A percentile compares a stretch with the other conserved stretches of the same genome.
phyloP scores from a whole-genome alignment of 2,329 filamentous ascomycete species.

The Domatiomyces globalis region DNA sequence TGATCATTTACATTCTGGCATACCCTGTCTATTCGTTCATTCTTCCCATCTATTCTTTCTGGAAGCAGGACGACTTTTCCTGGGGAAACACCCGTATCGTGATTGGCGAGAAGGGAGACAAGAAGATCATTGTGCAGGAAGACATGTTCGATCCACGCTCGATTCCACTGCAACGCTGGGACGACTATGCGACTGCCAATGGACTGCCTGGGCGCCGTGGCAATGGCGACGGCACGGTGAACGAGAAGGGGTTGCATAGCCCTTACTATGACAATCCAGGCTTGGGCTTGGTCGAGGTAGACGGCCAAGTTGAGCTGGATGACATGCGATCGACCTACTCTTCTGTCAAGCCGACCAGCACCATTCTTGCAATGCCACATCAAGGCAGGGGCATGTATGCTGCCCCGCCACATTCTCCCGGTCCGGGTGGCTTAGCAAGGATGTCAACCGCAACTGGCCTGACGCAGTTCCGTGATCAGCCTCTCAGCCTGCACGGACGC shows the following conservation, averaged over 20 bases:
- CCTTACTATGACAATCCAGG: conserved; percentile 62
- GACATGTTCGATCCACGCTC: conserved; percentile 82
- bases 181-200: conserved; percentile 80
- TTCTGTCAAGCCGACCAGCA: conserved; percentile 71
- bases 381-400: conserved; percentile 43
- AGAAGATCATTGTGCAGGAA: conserved; percentile 73
- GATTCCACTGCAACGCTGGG: conserved; percentile 91
- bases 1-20: conserved; percentile 95
- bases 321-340: conserved; percentile 96
- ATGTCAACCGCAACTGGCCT: conserved; percentile 58
- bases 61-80: conserved; percentile 97
- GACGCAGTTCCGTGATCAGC: conserved; percentile 50
- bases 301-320: conserved; percentile 57
- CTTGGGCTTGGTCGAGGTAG: conserved; percentile 22
- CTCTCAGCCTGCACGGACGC: conserved; percentile 31
- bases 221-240: conserved; percentile 16
- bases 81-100: conserved; percentile 99
- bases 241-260: conserved; percentile 45
- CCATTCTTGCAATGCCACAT: conserved; percentile 54
- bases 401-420: conserved; percentile 61
- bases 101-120: conserved; percentile 81
- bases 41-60: conserved; percentile 93
- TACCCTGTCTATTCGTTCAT: conserved; percentile 88
- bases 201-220: conserved; percentile 84
- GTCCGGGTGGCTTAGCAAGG: conserved; percentile 41